Conservation (phyloP, 495 filamentous ascomycete species). For the Rhizodiscina lignyota region DNA sequence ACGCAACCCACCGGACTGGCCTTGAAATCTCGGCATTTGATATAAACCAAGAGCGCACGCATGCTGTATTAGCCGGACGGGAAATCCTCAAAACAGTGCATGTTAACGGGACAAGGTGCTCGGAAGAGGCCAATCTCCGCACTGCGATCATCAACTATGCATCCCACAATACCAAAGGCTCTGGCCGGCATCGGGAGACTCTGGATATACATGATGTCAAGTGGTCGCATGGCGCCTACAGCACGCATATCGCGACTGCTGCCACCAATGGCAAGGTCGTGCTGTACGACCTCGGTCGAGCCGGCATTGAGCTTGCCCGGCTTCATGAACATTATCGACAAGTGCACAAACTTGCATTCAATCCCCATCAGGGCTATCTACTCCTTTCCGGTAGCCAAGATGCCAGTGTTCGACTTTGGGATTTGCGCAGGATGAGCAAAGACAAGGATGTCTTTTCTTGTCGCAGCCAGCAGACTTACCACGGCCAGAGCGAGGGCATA, state of each 20-base stretch:
- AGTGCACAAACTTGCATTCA: conserved; percentile 82
- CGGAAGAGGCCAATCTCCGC: conserved; percentile 67
- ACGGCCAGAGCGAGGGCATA: conserved; percentile 58
- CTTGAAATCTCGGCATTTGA: conserved; percentile 61
- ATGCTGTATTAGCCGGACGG: conserved; percentile 65
- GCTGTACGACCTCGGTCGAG: conserved; percentile 64
- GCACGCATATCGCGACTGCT: conserved; percentile 62
- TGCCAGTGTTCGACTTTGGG: conserved; percentile 72
- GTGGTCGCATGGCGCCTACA: conserved; percentile 54
- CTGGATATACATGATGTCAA: conserved; percentile 71
- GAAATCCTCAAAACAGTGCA: conserved; percentile 73
- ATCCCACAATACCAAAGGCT: conserved; percentile 35
- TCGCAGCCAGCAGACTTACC: conserved; percentile 35
- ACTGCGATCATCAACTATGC: conserved; percentile 56
- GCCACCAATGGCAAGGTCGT: conserved; percentile 76
- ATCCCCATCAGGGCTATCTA: conserved; percentile 59
- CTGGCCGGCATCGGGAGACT: conserved; percentile 44
- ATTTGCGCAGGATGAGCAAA: conserved; percentile 37
- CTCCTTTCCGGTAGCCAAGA: conserved; percentile 87
- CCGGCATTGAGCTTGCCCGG: conserved; percentile 56
- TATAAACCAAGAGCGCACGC: conserved; percentile 55
- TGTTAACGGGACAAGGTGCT: conserved; percentile 50
- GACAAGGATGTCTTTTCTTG: conserved; percentile 21
- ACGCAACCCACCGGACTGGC: conserved; percentile 53
- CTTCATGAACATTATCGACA: conserved; percentile 80